These are phyloP conservation scores for Triticum dicoccoides DNA, from an alignment of 176 grass and related monocot species.

Conservation along the genomic window DNA sequence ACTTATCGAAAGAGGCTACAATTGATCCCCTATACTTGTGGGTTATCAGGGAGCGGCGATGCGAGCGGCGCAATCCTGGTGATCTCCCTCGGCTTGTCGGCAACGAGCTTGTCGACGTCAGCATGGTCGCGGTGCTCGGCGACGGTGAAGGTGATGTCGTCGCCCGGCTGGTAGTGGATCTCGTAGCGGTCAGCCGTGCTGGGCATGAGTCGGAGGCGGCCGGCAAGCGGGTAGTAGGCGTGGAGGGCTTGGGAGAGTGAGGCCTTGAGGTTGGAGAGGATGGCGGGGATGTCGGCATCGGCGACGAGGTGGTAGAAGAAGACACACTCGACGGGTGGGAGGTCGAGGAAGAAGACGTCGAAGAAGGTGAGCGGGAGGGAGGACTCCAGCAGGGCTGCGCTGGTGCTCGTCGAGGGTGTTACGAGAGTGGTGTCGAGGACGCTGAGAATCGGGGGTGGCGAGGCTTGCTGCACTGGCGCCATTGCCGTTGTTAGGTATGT, in stretches of 20 bases:
- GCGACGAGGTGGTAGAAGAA: not conserved
- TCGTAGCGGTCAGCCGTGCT: not conserved
- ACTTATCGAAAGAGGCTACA: no score
- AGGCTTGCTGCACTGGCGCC: not conserved
- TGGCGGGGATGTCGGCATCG: not conserved
- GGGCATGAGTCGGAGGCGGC: not conserved
- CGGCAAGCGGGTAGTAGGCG: not conserved
- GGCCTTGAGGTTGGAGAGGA: not conserved
- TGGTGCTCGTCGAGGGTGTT: not conserved
- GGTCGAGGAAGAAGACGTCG: not conserved
- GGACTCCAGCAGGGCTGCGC: not conserved
- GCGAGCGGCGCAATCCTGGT: not conserved
- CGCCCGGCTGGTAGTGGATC: not conserved
- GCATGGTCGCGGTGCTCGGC: not conserved
- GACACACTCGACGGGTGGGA: slow-evolving; percentile 1
- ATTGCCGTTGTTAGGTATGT: not conserved
- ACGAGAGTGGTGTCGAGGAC: not conserved
- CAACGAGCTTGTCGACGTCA: not conserved
- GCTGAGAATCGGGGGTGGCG: not conserved
- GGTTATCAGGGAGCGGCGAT: not conserved
- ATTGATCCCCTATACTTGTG: no score
- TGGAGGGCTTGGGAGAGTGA: not conserved
- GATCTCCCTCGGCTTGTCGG: not conserved
- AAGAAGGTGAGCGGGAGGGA: slow-evolving; percentile 19
- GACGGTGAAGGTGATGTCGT: not conserved